Conservation (phyloP, 2,329 filamentous ascomycete species). For the Alternaria tenuissima region DNA sequence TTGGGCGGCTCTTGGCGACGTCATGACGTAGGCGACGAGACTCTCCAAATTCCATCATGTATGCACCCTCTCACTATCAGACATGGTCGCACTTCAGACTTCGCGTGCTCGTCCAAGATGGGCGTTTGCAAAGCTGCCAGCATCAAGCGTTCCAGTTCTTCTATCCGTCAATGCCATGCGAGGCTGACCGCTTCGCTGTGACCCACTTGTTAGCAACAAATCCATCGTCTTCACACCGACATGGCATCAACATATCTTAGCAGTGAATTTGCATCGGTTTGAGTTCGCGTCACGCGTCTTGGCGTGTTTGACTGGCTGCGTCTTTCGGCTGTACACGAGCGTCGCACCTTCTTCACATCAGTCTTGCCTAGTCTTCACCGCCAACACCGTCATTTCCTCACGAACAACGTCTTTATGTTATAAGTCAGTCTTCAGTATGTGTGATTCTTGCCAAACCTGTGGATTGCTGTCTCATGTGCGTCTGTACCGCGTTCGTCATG, state of each 20-base stretch:
- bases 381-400: background rate
- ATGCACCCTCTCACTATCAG: background rate
- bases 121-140: background rate
- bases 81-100: background rate
- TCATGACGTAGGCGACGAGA: conserved; percentile 9
- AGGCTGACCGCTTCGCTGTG: background rate
- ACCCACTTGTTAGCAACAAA: conserved; percentile 3
- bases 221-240: background rate
- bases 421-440: conserved; percentile 21
- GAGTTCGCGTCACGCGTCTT: conserved; percentile 12
- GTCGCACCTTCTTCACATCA: conserved; percentile 20
- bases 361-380: conserved; percentile 15
- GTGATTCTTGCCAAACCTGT: conserved; percentile 19
- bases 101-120: background rate
- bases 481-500: conserved; percentile 20
- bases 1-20: conserved; percentile 11
- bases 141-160: background rate
- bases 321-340: conserved; percentile 11
- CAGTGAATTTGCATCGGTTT: background rate
- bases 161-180: background rate
- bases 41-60: background rate
- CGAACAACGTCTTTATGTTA: conserved; percentile 1
- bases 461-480: conserved; percentile 8
- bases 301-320: conserved; percentile 19
- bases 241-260: background rate